phyloP scores from a whole-genome alignment of 2,329 filamentous ascomycete species.

The Scytalidium sp. region DNA sequence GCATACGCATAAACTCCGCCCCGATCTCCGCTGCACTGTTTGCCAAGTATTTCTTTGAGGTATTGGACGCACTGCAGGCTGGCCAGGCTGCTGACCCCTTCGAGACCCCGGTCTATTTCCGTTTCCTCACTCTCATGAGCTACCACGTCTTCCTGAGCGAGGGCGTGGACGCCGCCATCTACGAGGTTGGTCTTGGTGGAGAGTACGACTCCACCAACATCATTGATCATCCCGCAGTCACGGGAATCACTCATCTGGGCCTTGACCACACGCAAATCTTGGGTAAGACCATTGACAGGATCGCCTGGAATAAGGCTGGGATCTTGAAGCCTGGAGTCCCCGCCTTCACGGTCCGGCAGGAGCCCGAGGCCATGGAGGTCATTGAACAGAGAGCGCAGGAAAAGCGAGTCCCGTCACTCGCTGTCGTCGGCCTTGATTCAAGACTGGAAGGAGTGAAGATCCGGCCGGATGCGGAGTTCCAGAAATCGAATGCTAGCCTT shows the following conservation, averaged over 20 bases:
- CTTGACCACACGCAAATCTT: constrained; percentile 66
- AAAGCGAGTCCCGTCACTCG: constrained; percentile 42
- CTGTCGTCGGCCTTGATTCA: constrained; percentile 43
- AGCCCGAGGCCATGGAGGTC: constrained; percentile 41
- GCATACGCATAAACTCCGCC: constrained; percentile 58
- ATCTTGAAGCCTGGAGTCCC: constrained; percentile 61
- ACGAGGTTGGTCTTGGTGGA: constrained; percentile 66
- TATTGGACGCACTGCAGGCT: constrained; percentile 55
- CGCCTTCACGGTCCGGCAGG: constrained; percentile 57
- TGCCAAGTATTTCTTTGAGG: constrained; percentile 64
- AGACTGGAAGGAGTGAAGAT: constrained; percentile 44
- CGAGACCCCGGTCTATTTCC: constrained; percentile 53
- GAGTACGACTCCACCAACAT: constrained; percentile 69
- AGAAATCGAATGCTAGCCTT: constrained; percentile 55
- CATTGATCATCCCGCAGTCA: constrained; percentile 53
- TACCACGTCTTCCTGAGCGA: constrained; percentile 66
- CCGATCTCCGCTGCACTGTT: constrained; percentile 59
- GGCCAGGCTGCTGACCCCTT: constrained; percentile 24
- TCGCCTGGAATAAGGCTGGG: constrained; percentile 73
- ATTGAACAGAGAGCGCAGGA: constrained; percentile 49
- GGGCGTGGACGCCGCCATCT: constrained; percentile 58
- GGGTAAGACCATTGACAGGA: constrained; percentile 60
- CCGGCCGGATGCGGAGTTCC: constrained; percentile 51
- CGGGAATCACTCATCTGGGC: constrained; percentile 63
- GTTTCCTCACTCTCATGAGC: constrained; percentile 63